Evolutionary conservation across 2,329 filamentous ascomycete species (phyloP).

Genomic region (Meredithiella fracta): DNA sequence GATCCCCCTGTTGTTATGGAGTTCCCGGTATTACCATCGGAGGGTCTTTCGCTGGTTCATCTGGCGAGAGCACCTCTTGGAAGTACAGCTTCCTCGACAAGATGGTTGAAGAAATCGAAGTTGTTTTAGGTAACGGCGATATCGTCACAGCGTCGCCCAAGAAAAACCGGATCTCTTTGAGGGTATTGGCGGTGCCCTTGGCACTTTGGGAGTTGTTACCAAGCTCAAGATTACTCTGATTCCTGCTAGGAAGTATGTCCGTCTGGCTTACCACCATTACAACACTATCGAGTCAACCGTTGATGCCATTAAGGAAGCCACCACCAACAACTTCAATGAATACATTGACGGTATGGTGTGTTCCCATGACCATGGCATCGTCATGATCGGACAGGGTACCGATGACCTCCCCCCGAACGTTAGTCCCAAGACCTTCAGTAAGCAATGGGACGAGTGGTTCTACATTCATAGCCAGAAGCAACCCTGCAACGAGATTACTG

Average conservation of each 20-base stretch:
- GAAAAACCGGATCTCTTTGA: constrained; percentile 44
- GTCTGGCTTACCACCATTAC: constrained; percentile 38
- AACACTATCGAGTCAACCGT: constrained; percentile 25
- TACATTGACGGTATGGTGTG: constrained; percentile 58
- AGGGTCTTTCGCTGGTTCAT: constrained; percentile 49
- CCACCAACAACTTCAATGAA: constrained; percentile 30
- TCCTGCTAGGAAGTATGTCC: constrained; percentile 37
- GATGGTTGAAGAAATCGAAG: constrained; percentile 45
- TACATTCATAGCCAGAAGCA: constrained; percentile 47
- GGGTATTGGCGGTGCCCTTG: constrained; percentile 48
- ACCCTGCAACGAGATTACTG: constrained; percentile 18
- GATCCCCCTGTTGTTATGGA: constrained; percentile 52
- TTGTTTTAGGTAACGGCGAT: constrained; percentile 45
- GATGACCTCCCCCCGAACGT: constrained; percentile 26
- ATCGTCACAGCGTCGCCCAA: constrained; percentile 33
- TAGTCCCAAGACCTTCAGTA: constrained; percentile 33
- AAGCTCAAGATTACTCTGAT: constrained; percentile 43
- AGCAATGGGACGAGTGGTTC: constrained; percentile 52
- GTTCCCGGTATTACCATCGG: constrained; percentile 58
- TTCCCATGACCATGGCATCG: constrained; percentile 34
- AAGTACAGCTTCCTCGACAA: constrained; percentile 49
- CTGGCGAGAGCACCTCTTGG: constrained; percentile 53
- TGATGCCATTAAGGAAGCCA: constrained; percentile 29
- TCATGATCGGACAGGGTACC: constrained; percentile 44
- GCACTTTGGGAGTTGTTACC: constrained; percentile 50